A percentile compares a stretch with the other conserved stretches of the same genome.
These are phyloP conservation scores for Solanum corneliomulleri DNA, from an alignment of 257 asterid genomes.

Conservation along the genomic window DNA sequence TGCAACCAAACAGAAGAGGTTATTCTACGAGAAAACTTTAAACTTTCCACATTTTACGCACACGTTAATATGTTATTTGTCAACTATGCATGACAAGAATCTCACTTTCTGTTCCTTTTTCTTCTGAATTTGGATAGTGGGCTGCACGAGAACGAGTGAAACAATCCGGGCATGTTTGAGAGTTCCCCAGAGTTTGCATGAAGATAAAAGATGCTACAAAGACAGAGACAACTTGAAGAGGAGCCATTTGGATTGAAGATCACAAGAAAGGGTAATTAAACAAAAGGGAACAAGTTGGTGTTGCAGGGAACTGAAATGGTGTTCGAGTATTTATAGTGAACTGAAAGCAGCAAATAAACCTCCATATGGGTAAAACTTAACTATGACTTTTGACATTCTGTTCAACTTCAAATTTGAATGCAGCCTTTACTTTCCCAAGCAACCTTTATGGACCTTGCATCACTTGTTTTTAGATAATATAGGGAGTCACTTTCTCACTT, in stretches of 20 bases:
- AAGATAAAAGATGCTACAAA: slow-evolving; percentile 25
- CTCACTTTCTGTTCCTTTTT: slow-evolving; percentile 70
- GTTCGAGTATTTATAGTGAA: slow-evolving; percentile 28
- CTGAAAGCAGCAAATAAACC: neutral
- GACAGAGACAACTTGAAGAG: slow-evolving; percentile 4
- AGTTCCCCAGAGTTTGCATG: slow-evolving; percentile 20
- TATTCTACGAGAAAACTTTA: neutral
- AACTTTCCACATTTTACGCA: neutral
- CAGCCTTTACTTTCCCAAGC: neutral
- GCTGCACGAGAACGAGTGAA: slow-evolving; percentile 59
- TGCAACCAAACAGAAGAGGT: neutral
- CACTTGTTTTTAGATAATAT: neutral
- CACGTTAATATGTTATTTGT: neutral
- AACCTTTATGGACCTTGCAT: slow-evolving; percentile 10
- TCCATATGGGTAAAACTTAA: slow-evolving; percentile 8
- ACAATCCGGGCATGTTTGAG: slow-evolving; percentile 49
- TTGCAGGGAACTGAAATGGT: slow-evolving; percentile 9
- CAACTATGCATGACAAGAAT: neutral
- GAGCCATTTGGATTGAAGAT: slow-evolving; percentile 12
- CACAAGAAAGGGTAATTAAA: neutral
- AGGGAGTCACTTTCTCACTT: neutral
- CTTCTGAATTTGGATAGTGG: slow-evolving; percentile 60
- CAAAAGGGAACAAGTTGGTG: slow-evolving; percentile 6
- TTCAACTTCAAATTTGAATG: neutral
- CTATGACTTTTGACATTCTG: slow-evolving; percentile 10